Evolutionary conservation across 148 eudicot genomes (phyloP).

Genomic region (Fallopia convolvulus): DNA sequence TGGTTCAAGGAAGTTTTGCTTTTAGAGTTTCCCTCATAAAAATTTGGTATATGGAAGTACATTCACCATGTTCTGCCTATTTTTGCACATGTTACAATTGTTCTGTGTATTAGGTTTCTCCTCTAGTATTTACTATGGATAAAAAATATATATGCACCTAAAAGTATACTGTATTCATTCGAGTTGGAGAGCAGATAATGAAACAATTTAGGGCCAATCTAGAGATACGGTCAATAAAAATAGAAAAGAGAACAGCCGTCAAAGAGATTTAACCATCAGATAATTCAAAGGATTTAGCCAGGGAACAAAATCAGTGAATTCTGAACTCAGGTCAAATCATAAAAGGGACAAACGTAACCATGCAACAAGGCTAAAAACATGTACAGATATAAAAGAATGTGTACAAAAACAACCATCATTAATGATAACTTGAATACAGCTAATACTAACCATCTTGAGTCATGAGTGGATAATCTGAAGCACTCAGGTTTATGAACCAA

Average conservation of each 20-base stretch:
- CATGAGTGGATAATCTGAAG: constrained; percentile 97
- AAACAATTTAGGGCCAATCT: not conserved
- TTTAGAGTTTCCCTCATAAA: not conserved
- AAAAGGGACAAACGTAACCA: not conserved
- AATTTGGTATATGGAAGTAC: not conserved
- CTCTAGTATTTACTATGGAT: not conserved
- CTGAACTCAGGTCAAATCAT: not conserved
- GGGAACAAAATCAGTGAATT: not conserved
- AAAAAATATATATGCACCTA: too few relatives aligned
- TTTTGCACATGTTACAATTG: not conserved
- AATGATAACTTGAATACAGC: constrained; percentile 1
- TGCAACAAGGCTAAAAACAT: not conserved
- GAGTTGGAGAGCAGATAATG: not conserved
- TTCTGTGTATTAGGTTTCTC: not conserved
- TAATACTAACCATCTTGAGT: constrained; percentile 84
- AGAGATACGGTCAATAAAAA: not conserved
- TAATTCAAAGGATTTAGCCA: not conserved
- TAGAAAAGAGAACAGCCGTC: not conserved
- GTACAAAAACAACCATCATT: not conserved
- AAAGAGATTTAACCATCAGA: not conserved
- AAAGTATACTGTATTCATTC: not conserved
- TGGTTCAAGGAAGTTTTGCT: not conserved
- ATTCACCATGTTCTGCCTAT: not conserved
- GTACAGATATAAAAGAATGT: not conserved
- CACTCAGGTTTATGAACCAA: constrained; percentile 97